Evolutionary conservation across 148 eudicot species (phyloP).

Genomic region (Rhododendron vialii): DNA sequence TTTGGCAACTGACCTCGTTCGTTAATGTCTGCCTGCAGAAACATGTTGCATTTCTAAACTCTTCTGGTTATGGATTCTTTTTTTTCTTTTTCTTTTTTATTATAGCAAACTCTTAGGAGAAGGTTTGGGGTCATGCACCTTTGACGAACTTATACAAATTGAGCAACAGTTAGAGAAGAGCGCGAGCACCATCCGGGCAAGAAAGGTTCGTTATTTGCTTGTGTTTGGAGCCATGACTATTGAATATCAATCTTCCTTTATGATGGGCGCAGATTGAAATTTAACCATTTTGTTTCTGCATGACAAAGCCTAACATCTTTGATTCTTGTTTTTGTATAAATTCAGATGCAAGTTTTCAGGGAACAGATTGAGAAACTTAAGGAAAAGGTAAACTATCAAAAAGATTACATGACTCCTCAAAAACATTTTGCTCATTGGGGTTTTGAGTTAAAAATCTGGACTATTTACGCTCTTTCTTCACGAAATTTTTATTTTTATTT

Average conservation of each 20-base stretch:
- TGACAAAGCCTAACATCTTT: not conserved
- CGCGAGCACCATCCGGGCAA: conserved; percentile 57
- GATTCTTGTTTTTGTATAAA: not conserved
- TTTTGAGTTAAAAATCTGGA: not conserved
- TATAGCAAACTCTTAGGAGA: conserved; percentile 79
- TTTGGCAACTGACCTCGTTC: not conserved
- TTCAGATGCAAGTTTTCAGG: conserved; percentile 58
- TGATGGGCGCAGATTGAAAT: not conserved
- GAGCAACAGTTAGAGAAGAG: conserved; percentile 77
- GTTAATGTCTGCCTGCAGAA: not conserved
- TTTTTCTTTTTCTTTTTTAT: not conserved
- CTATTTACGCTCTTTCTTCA: not conserved
- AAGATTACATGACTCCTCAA: not conserved
- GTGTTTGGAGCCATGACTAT: not conserved
- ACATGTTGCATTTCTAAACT: not conserved
- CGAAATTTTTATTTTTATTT: not conserved
- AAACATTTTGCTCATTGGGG: not conserved
- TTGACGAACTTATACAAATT: conserved; percentile 70
- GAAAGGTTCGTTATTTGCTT: conserved; percentile 47
- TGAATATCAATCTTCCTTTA: not conserved
- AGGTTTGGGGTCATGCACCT: conserved; percentile 57
- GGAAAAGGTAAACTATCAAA: conserved; percentile 45
- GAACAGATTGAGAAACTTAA: conserved; percentile 50
- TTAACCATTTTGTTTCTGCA: not conserved
- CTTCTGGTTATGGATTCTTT: not conserved